Evolutionary conservation across 1,284 basidiomycete genomes (phyloP).

Genomic region (Rhodotorula sp.): DNA sequence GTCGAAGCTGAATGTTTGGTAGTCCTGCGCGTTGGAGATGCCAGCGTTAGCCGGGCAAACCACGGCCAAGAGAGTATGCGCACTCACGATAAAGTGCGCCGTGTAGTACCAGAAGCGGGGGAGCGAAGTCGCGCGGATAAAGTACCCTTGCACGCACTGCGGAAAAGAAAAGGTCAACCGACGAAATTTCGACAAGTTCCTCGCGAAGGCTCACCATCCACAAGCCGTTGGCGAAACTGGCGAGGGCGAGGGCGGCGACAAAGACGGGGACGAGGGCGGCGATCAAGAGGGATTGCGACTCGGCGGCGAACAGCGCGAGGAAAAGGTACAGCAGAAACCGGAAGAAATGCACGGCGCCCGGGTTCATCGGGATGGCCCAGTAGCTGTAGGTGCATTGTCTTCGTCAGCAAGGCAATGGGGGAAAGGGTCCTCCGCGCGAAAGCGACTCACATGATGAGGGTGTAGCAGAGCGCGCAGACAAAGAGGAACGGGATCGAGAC

Average conservation of each 20-base stretch:
- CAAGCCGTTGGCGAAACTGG: conserved; percentile 60
- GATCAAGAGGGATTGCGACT: conserved; percentile 59
- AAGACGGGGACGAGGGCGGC: conserved; percentile 61
- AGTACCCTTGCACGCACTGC: conserved; percentile 38
- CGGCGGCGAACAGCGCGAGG: conserved; percentile 60
- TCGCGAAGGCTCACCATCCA: conserved; percentile 55
- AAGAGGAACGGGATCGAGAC: conserved; percentile 51
- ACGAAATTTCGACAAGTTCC: too few relatives aligned
- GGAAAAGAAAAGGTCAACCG: too few relatives aligned
- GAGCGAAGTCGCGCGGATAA: conserved; percentile 58
- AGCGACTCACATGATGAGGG: conserved; percentile 20
- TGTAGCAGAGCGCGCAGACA: conserved; percentile 46
- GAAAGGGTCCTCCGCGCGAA: too few relatives aligned
- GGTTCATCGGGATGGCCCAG: conserved; percentile 55
- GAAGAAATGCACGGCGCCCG: conserved; percentile 57
- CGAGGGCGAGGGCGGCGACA: conserved; percentile 61
- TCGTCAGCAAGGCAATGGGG: too few relatives aligned
- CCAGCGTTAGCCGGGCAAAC: too few relatives aligned
- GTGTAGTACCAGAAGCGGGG: conserved; percentile 61
- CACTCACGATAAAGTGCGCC: conserved; percentile 17
- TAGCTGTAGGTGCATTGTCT: conserved; percentile 35
- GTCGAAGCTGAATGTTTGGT: conserved; percentile 54
- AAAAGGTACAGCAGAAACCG: conserved; percentile 60
- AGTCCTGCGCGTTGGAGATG: conserved; percentile 11
- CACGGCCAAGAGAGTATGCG: too few relatives aligned